Evolutionary conservation across 2,329 filamentous ascomycete genomes (phyloP).

Genomic region (Hirsutella minnesotensis): DNA sequence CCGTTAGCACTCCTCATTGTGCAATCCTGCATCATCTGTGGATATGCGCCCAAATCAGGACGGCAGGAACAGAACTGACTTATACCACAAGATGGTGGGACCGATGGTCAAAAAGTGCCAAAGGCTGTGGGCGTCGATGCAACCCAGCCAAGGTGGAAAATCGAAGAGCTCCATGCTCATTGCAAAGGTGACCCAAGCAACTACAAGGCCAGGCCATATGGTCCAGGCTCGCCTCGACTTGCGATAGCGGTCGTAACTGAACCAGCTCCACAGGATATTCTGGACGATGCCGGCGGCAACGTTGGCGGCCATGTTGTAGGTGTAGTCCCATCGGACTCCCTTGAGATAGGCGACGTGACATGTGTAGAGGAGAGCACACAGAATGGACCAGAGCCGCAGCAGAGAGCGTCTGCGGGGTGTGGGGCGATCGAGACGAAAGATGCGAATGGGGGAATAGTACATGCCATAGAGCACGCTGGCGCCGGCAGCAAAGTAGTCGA

Average conservation of each 20-base stretch:
- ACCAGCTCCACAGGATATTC: constrained; percentile 77
- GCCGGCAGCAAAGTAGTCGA: constrained; percentile 93
- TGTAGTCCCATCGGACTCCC: constrained; percentile 84
- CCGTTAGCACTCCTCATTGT: constrained; percentile 9
- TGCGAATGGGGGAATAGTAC: constrained; percentile 71
- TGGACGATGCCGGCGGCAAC: constrained; percentile 69
- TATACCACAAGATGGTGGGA: constrained; percentile 86
- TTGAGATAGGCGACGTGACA: constrained; percentile 75
- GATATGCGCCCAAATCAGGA: not conserved
- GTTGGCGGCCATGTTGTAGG: constrained; percentile 96
- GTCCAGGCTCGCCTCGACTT: constrained; percentile 67
- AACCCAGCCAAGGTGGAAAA: constrained; percentile 73
- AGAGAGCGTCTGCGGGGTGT: constrained; percentile 32
- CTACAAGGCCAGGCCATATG: constrained; percentile 79
- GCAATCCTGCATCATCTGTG: not conserved
- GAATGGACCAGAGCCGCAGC: constrained; percentile 61
- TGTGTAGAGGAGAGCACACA: constrained; percentile 61
- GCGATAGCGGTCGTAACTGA: constrained; percentile 64
- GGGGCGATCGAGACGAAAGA: constrained; percentile 67
- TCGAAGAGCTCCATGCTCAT: constrained; percentile 96
- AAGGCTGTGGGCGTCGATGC: constrained; percentile 84
- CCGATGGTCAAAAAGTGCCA: constrained; percentile 93
- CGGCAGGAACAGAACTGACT: constrained; percentile 50
- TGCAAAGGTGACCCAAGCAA: constrained; percentile 80
- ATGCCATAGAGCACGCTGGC: constrained; percentile 83